Percentiles rank a stretch among this genome's conserved stretches.
Conservation (phyloP, 108 stramenopile species). For the Nitzschia inconspicua region DNA sequence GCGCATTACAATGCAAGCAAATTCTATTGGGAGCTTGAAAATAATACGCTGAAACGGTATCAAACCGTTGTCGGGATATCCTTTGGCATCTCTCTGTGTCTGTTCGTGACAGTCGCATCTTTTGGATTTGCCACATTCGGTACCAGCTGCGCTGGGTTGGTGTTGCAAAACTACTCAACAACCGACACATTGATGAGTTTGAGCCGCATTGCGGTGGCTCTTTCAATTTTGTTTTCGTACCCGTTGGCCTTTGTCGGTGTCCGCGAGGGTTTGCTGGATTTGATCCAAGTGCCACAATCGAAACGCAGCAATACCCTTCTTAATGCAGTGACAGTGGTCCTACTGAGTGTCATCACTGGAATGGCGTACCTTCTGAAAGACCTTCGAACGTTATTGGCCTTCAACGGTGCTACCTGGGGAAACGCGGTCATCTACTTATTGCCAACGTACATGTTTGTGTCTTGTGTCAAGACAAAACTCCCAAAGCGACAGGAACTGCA, state of each 20-base stretch:
- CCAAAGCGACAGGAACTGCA: neutral
- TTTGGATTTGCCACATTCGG: conserved; percentile 90
- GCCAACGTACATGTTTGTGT: conserved; percentile 71
- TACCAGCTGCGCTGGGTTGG: conserved; percentile 63
- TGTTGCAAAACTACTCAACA: conserved; percentile 88
- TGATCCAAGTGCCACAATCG: conserved; percentile 38
- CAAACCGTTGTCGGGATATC: conserved; percentile 61
- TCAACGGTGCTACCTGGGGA: conserved; percentile 87
- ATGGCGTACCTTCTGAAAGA: conserved; percentile 58
- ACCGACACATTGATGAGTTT: conserved; percentile 74
- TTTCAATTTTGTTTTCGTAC: conserved; percentile 47
- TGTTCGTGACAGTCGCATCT: conserved; percentile 58
- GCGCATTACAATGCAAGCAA: conserved; percentile 95
- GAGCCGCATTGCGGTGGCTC: conserved; percentile 78
- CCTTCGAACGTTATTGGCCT: conserved; percentile 58
- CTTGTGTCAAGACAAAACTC: conserved; percentile 17
- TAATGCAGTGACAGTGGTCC: conserved; percentile 46
- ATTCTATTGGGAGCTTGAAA: conserved; percentile 85
- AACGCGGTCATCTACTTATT: conserved; percentile 77
- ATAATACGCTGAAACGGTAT: conserved; percentile 69
- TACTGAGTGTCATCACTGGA: conserved; percentile 48
- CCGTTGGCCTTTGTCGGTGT: conserved; percentile 58
- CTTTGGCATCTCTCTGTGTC: conserved; percentile 57
- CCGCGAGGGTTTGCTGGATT: conserved; percentile 77
- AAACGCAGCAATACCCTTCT: conserved; percentile 43